phyloP scores from a whole-genome alignment of 345 rosid genomes.

The Eucalyptus marginata region DNA sequence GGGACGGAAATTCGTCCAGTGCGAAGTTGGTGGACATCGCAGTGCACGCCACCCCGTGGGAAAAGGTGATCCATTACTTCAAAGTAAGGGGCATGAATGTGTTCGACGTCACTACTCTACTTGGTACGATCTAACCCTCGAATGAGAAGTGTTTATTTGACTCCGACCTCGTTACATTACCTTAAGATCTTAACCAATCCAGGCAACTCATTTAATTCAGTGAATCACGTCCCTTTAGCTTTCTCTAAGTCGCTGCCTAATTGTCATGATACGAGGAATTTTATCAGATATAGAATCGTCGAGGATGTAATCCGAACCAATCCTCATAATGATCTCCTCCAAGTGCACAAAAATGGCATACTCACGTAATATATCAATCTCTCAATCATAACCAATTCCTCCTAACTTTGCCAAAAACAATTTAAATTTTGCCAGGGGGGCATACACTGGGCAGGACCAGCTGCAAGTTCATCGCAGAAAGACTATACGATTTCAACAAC shows the following conservation, averaged over 20 bases:
- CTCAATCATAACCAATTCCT: not conserved
- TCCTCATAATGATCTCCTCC: not conserved
- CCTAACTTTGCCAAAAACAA: not conserved
- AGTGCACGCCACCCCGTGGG: slow-evolving; percentile 10
- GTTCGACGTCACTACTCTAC: slow-evolving; percentile 50
- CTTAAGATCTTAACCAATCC: not conserved
- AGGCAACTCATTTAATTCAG: not conserved
- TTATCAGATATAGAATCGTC: not conserved
- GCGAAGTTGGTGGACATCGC: slow-evolving; percentile 33
- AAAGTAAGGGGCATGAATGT: slow-evolving; percentile 28
- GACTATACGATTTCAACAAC: slow-evolving; percentile 39
- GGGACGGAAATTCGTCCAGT: slow-evolving; percentile 39
- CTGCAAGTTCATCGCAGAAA: slow-evolving; percentile 27
- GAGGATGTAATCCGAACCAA: not conserved
- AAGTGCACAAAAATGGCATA: not conserved
- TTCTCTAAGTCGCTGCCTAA: not conserved
- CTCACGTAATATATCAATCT: not conserved
- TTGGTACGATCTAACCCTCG: slow-evolving; percentile 16
- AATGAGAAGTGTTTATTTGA: not conserved
- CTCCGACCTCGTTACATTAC: not conserved
- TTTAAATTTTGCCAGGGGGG: not conserved
- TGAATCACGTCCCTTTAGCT: not conserved
- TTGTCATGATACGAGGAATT: not conserved
- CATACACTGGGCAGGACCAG: slow-evolving; percentile 29
- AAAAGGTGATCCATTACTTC: slow-evolving; percentile 28